A percentile compares a stretch with the other conserved stretches of the same genome.
Conservation (phyloP, 2,329 filamentous ascomycete genomes). For the Sporothrix inflata region DNA sequence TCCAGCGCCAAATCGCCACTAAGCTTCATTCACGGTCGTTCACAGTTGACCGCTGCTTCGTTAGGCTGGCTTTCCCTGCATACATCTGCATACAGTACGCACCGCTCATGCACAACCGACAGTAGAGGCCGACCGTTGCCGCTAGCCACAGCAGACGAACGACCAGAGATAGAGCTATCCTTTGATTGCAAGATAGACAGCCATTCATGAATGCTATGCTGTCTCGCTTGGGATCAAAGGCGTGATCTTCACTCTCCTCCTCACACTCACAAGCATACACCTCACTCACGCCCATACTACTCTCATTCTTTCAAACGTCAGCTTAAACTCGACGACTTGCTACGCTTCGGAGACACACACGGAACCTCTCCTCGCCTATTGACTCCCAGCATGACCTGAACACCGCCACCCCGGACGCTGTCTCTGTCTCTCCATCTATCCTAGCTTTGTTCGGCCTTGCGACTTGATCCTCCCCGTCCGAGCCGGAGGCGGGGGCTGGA, state of each 20-base stretch:
- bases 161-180: background rate
- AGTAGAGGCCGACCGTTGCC: background rate
- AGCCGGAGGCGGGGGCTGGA: conserved; percentile 19
- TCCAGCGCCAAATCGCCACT: conserved; percentile 21
- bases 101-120: conserved; percentile 16
- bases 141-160: background rate
- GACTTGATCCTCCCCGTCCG: conserved; percentile 20
- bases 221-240: background rate
- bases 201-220: background rate
- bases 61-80: conserved; percentile 23
- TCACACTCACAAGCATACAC: background rate
- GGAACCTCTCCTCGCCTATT: background rate
- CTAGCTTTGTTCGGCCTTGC: background rate
- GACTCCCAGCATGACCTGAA: background rate
- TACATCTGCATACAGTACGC: conserved; percentile 4
- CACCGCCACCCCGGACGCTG: background rate
- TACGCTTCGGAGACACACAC: background rate
- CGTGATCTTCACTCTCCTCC: conserved; percentile 7
- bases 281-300: background rate
- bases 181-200: background rate
- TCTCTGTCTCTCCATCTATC: background rate
- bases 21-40: background rate
- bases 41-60: conserved; percentile 23
- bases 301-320: background rate
- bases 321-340: background rate